Percentiles rank a stretch among this genome's conserved stretches.
Conservation (phyloP, 495 filamentous ascomycete species). For the Penicillium simplicissimum region DNA sequence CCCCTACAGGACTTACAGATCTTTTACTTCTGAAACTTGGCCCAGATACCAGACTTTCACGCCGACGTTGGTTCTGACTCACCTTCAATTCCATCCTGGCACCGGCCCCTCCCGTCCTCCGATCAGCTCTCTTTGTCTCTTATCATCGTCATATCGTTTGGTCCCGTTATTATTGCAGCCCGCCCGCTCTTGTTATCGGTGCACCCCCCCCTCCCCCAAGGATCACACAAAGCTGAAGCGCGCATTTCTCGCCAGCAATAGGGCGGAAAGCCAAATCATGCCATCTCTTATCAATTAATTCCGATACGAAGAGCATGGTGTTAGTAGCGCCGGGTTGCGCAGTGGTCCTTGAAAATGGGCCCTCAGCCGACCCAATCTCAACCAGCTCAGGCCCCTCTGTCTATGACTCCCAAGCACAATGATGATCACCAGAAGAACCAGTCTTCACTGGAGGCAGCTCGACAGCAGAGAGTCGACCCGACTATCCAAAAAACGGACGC, state of each 20-base stretch:
- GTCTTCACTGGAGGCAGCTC: not conserved
- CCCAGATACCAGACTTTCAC: not conserved
- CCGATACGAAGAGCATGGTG: conserved; percentile 10
- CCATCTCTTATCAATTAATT: not conserved
- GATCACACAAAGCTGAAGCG: not conserved
- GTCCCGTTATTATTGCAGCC: not conserved
- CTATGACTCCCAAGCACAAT: not conserved
- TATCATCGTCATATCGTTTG: not conserved
- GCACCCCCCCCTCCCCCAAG: not conserved
- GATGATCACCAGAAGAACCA: not conserved
- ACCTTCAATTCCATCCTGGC: too few species aligned
- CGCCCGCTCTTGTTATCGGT: not conserved
- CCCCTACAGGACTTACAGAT: not conserved
- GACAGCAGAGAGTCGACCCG: not conserved
- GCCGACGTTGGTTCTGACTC: not conserved
- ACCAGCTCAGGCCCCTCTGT: not conserved
- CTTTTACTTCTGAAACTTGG: not conserved
- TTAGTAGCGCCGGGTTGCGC: not conserved
- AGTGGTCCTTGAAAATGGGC: conserved; percentile 9
- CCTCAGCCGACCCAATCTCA: conserved; percentile 4
- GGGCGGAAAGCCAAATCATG: not conserved
- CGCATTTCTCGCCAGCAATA: not conserved
- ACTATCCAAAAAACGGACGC: not conserved
- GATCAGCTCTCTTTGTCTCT: not conserved
- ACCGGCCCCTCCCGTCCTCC: not conserved